Base-by-base conservation (phyloP, 805 yeast genomes). In the Cyberlindnera japonica region DNA sequence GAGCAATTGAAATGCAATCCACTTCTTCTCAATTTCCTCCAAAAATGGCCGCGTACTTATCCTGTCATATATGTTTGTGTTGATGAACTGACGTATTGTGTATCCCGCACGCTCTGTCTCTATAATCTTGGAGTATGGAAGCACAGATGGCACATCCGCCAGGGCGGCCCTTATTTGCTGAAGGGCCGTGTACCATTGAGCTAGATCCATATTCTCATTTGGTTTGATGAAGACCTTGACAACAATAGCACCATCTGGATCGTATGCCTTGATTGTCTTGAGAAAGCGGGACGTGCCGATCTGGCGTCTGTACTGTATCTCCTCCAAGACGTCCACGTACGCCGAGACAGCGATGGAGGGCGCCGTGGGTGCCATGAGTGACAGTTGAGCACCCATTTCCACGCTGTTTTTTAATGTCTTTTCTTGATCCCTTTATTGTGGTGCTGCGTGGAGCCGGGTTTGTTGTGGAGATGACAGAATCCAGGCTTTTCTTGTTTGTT, bases 31-130 rank as follows among this genome's bases (percentile, higher is more conserved):
- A 27, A 83, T 71, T 4, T 75, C 70, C 49, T 83, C 90, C 34
- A 91, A 65, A 59, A 90, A 91, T 2, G 98, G 99, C 30, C 98
- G 68, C 6, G 90, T 77, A 33, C 95, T 75, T 29, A 93, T 68
- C 44, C 97, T 67, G 56, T 93, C 98, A 58, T 89, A 89, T n/a
- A 90, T 65, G 54, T 85, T 90, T 36, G 83, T 79, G 51, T 81
- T 75, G 45, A 87, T 67, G 65, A 77, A 79, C 47, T 91, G 97
- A 39, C 99, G 74, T 35, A 91, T 78, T 33, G 91, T 60, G 64
- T 91, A 93, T 0, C 93, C 95, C 0, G 98, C 98, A 33, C 97
- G 69, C 38, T 84, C 95, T 0, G 96, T 87, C 54, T 90, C 96
- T 11, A 89, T 71, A 28, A 93, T 68, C 40, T 80, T 76, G 35